Evolutionary conservation across 495 filamentous ascomycete species (phyloP).

Genomic region (Penicillium paxilli): DNA sequence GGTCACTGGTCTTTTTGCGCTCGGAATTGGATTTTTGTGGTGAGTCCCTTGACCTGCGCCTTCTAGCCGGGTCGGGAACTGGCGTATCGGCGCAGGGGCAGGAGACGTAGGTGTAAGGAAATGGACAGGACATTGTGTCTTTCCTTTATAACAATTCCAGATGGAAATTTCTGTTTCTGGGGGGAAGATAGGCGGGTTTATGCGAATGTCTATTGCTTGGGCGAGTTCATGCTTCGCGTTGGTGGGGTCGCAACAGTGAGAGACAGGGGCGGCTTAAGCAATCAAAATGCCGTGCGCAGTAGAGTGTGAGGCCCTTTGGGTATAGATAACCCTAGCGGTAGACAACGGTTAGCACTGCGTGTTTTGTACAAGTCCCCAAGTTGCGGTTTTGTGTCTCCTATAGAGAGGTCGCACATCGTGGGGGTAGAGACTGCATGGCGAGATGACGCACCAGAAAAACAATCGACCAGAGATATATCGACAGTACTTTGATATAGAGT

Average conservation of each 20-base stretch:
- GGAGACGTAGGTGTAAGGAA: constrained; percentile 88
- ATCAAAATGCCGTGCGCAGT: neutral
- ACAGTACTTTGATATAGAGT: neutral
- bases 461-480: neutral
- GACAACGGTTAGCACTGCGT: neutral
- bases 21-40: constrained; percentile 40
- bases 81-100: constrained; percentile 80
- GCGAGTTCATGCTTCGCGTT: constrained; percentile 24
- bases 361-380: neutral
- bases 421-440: constrained; percentile 1
- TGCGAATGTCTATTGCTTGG: neutral
- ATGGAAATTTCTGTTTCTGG: neutral
- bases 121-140: constrained; percentile 76
- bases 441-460: constrained; percentile 4
- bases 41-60: constrained; percentile 40
- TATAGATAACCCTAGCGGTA: neutral
- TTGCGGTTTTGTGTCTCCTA: neutral
- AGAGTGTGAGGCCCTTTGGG: no score
- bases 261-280: neutral
- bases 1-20: constrained; percentile 25
- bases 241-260: neutral
- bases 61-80: constrained; percentile 38
- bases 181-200: neutral
- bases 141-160: no score
- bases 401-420: constrained; percentile 2